These are phyloP conservation scores for Manihot esculenta DNA, from an alignment of 441 rosid genomes.

Conservation along the genomic window DNA sequence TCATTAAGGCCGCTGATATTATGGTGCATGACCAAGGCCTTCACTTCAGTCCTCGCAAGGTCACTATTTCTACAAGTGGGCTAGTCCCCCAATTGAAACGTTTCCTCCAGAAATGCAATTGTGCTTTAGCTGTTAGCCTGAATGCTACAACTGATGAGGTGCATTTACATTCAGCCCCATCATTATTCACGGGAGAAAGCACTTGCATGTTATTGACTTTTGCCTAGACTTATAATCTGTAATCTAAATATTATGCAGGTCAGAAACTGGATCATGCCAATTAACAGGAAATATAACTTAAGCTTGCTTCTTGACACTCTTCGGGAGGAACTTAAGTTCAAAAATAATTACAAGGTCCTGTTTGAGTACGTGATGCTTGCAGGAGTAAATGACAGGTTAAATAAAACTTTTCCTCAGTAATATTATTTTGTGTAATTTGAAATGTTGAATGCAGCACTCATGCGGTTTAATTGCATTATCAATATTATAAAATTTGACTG, in stretches of 20 bases:
- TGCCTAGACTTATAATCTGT: slow-evolving; percentile 7
- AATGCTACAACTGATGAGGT: slow-evolving; percentile 98
- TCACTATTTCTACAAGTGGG: slow-evolving; percentile 90
- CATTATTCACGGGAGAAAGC: slow-evolving; percentile 6
- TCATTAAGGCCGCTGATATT: slow-evolving; percentile 76
- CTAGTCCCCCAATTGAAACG: slow-evolving; percentile 86
- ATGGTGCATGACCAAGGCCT: slow-evolving; percentile 89
- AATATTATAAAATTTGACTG: background rate
- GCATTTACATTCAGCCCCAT: slow-evolving; percentile 13
- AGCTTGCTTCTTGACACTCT: slow-evolving; percentile 75
- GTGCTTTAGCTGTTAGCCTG: slow-evolving; percentile 90
- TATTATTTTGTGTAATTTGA: background rate
- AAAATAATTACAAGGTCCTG: slow-evolving; percentile 69
- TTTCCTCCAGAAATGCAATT: slow-evolving; percentile 68
- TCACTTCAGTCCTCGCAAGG: slow-evolving; percentile 90
- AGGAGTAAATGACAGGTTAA: slow-evolving; percentile 86
- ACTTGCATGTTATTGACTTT: slow-evolving; percentile 13
- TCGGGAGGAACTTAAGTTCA: slow-evolving; percentile 59
- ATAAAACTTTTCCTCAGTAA: background rate
- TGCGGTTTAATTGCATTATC: background rate
- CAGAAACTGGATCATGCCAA: slow-evolving; percentile 94
- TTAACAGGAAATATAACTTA: slow-evolving; percentile 75
- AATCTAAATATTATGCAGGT: slow-evolving; percentile 60
- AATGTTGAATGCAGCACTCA: background rate
- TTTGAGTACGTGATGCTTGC: slow-evolving; percentile 92